Evolutionary conservation across 2,329 filamentous ascomycete genomes (phyloP).

Genomic region (Fusarium beomiforme): DNA sequence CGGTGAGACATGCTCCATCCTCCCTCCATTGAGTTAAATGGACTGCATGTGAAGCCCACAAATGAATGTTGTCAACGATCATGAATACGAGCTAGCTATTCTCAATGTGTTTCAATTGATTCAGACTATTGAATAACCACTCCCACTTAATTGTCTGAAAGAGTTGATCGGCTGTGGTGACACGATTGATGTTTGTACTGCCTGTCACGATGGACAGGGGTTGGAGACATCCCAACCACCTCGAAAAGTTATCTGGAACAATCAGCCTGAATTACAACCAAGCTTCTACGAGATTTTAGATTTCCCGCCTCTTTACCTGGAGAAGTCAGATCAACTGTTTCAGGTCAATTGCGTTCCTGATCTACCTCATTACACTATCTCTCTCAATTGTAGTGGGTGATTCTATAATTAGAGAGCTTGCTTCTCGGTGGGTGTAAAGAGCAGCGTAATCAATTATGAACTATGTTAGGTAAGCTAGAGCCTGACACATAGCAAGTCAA

Average conservation of each 20-base stretch:
- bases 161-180: background rate
- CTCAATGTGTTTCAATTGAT: background rate
- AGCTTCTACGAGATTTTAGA: background rate
- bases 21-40: background rate
- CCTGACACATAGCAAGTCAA: background rate
- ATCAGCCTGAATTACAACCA: background rate
- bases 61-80: background rate
- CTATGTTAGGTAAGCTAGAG: background rate
- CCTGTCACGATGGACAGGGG: background rate
- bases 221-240: slow-evolving; percentile 23
- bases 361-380: background rate
- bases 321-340: background rate
- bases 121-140: background rate
- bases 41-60: background rate
- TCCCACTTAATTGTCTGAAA: background rate
- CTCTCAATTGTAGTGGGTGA: background rate
- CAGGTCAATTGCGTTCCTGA: background rate
- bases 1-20: slow-evolving; percentile 6
- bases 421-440: background rate
- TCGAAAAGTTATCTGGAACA: slow-evolving; percentile 1
- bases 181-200: slow-evolving; percentile 8
- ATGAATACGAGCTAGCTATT: background rate
- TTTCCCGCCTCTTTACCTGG: background rate
- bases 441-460: background rate
- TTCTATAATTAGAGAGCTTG: background rate